phyloP scores from a whole-genome alignment of 1,284 basidiomycete genomes.

The Rhodotorula glutinis region DNA sequence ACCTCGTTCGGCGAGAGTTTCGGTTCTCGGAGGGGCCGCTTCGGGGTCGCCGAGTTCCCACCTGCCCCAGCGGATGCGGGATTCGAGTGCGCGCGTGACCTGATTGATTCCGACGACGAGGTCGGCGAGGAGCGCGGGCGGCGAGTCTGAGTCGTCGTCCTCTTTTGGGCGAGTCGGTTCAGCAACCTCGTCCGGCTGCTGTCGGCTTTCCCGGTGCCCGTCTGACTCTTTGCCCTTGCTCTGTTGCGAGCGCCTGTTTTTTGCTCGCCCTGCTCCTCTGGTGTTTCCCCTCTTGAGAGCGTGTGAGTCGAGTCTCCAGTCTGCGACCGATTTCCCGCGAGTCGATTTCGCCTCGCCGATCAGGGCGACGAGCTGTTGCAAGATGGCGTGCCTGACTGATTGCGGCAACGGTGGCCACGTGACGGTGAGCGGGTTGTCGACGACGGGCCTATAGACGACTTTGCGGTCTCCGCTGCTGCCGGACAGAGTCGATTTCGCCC shows the following conservation, averaged over 20 bases:
- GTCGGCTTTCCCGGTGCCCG: neutral
- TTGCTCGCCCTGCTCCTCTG: too few relatives aligned
- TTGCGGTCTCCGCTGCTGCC: conserved; percentile 11
- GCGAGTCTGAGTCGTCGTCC: conserved; percentile 1
- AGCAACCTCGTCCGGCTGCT: neutral
- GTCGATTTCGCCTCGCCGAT: conserved; percentile 3
- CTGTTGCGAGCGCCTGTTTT: too few relatives aligned
- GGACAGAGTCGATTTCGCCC: conserved; percentile 5
- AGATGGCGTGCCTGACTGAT: conserved; percentile 11
- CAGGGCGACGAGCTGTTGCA: conserved; percentile 25
- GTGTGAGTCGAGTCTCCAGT: neutral
- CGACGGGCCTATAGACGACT: conserved; percentile 27
- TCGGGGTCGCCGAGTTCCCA: conserved; percentile 34
- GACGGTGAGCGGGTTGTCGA: conserved; percentile 27
- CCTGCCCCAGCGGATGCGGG: conserved; percentile 30
- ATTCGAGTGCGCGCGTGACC: conserved; percentile 42
- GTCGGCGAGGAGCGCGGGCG: conserved; percentile 13
- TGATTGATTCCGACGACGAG: conserved; percentile 38
- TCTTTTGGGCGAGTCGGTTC: neutral
- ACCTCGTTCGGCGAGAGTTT: too few relatives aligned
- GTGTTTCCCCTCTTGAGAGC: too few relatives aligned
- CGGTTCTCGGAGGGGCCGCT: conserved; percentile 1
- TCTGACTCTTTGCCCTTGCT: too few relatives aligned
- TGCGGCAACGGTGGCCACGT: conserved; percentile 33
- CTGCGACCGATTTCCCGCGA: conserved; percentile 10